Base-by-base conservation (phyloP, 495 filamentous ascomycete species). In the Aspergillus olivimuriae region DNA sequence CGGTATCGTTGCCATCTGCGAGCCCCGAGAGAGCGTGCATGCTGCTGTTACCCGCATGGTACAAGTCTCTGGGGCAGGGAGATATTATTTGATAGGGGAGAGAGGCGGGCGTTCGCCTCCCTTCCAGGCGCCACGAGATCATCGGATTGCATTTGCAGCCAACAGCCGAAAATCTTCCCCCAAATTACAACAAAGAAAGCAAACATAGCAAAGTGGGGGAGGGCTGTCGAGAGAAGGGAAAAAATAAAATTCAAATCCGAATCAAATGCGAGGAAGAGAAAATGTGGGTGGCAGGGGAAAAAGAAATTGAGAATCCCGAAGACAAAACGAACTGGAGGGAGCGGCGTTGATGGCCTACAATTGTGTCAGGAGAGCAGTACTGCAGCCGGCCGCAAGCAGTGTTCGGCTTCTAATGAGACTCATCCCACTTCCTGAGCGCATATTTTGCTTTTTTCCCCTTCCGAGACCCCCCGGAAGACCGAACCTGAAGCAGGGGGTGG, bases 1-100 rank as follows among this genome's bases (percentile, higher is more conserved):
- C 44, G 35, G 35, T 40, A 42, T 39, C 34, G 46, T 49, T 49
- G 28, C 47, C 41, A 50, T 50, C 47, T 34, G 14, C 22, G 24
- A 20, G 19, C 34, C n/a, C n/a, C n/a, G n/a, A n/a, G 26, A 34
- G 35, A 21, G 35, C 40, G 41, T 31, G 16, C 12, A 17, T 20
- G 44, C 39, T 43, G 47, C 47, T 50, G 41, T 16, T 50, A 50
- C 41, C 47, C 47, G 41, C 23, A 26, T 4, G 11, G 18, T 17
- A 17, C 34, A 17, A 44, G 22, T n/a, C 15, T 16, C 23, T 21
- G 21, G 22, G 22, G 6, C 34, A 36, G 15, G 42, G 19, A 34
- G 22, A 44, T 44, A 37, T 40, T 37, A 47, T 47, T n/a, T n/a
- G n/a, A n/a, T n/a, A n/a, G 34, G 30, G 39, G 45, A 42, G 32